Percentiles rank a stretch among this genome's conserved stretches.
phyloP scores from a whole-genome alignment of 2,329 filamentous ascomycete genomes.

The Penicillium sp. region DNA sequence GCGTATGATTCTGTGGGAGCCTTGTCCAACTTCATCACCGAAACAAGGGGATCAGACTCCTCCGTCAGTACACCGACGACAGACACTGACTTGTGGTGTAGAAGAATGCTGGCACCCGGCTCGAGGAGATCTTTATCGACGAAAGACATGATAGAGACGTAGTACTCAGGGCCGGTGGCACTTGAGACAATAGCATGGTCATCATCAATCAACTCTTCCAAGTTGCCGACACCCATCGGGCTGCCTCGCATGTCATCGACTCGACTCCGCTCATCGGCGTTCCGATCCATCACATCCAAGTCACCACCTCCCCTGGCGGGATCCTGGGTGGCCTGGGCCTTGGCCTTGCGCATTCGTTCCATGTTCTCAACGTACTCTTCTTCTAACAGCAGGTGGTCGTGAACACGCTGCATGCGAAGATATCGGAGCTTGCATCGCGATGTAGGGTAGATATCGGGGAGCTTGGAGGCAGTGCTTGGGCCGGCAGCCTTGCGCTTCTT shows the following conservation, averaged over 20 bases:
- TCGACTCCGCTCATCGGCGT: conserved; percentile 89
- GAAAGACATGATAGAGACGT: conserved; percentile 99
- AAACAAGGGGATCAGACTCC: conserved; percentile 90
- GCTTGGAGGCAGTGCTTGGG: conserved; percentile 90
- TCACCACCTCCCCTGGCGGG: conserved; percentile 60
- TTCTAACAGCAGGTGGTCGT: conserved; percentile 93
- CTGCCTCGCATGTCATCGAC: conserved; percentile 98
- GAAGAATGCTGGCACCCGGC: conserved; percentile 87
- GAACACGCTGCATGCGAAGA: conserved; percentile 96
- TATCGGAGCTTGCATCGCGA: conserved; percentile 97
- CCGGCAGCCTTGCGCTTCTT: conserved; percentile 98
- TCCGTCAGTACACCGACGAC: conserved; percentile 97
- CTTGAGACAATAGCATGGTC: conserved; percentile 98
- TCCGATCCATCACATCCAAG: conserved; percentile 75
- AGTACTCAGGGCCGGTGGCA: conserved; percentile 96
- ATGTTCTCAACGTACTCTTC: conserved; percentile 99
- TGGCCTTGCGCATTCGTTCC: conserved; percentile 89
- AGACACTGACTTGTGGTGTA: conserved; percentile 97
- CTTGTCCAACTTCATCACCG: conserved; percentile 99
- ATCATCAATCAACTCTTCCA: conserved; percentile 98
- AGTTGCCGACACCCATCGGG: conserved; percentile 95
- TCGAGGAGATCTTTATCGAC: conserved; percentile 98
- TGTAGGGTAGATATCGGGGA: conserved; percentile 89
- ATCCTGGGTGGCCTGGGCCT: conserved; percentile 63
- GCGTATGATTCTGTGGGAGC: conserved; percentile 97